Percentiles rank a stretch among this genome's conserved stretches.
Evolutionary conservation across 1,139 yeast species (phyloP).

Genomic region (Taphrina deformans): DNA sequence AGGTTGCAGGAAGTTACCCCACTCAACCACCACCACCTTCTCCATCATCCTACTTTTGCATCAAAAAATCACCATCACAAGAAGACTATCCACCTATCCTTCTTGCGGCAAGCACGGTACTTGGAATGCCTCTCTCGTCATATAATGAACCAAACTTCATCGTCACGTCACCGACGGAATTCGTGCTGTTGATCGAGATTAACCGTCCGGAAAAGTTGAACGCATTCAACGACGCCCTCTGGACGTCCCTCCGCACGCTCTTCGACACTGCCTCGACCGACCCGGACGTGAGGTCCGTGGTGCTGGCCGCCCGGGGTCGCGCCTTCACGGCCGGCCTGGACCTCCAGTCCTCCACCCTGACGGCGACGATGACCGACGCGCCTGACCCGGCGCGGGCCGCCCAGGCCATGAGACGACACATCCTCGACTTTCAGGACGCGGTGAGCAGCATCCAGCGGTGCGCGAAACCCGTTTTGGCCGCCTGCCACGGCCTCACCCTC

Average conservation of each 20-base stretch:
- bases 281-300: conserved; percentile 54
- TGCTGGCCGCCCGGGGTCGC: conserved; percentile 61
- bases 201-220: conserved; percentile 54
- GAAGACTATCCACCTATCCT: not conserved
- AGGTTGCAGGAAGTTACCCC: not conserved
- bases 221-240: conserved; percentile 41
- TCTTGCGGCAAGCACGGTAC: not conserved
- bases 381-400: conserved; percentile 18
- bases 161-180: conserved; percentile 48
- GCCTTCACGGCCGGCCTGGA: conserved; percentile 69
- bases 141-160: conserved; percentile 19
- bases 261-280: conserved; percentile 54
- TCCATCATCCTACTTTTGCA: not conserved
- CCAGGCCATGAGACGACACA: conserved; percentile 14
- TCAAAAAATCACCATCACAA: not conserved
- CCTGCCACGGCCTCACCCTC: conserved; percentile 52
- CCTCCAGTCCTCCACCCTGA: conserved; percentile 50
- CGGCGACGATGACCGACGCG: not conserved
- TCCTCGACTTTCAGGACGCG: conserved; percentile 33
- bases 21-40: not conserved
- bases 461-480: conserved; percentile 48
- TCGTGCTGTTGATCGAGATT: conserved; percentile 61
- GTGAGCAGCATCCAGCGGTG: conserved; percentile 14
- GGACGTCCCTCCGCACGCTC: conserved; percentile 59
- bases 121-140: not conserved